Evolutionary conservation across 1,139 yeast genomes (phyloP), one percentile per base, ranked within the genome.

Genomic region (Magnusiomyces clavatus): DNA sequence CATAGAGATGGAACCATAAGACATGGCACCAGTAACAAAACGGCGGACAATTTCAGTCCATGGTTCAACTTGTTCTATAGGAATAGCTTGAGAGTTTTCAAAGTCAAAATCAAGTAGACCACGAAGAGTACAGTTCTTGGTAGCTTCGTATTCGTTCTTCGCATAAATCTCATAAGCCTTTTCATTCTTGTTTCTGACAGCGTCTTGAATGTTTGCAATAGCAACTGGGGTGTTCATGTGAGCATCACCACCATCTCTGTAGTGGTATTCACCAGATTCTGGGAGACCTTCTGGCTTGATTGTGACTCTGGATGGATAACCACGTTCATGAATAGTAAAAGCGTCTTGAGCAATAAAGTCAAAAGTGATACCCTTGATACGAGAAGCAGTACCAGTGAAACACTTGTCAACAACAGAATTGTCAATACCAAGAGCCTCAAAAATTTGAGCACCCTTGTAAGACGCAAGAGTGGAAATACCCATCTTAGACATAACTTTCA

Each of bases 21-120:
- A 89, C 98, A 92, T 92, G 55, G 98, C 98, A 74, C 98, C 98
- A 35, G 98, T 90, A 61, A 90, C 92, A 68, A 92, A 92, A 64
- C 98, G 82, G 65, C 97, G 84, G 41, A 90, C 98, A 69, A 92
- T 92, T 69, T 90, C 98, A 43, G 97, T 92, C 98, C 98, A 92
- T 48, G 98, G 98, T 74, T 92, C 98, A 60, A 92, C 98, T 73
- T 92, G 97, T 64, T 92, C 98, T 58, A 92, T 73, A 53, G 97
- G 97, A 54, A 92, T 94, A 6, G 92, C 77, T 4, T 75, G 77
- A 1, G 88, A 77, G 57, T 69, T 69, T 41, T 81, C 87, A 65
- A 72, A 86, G 69, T 92, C 96, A 65, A 92, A 85, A 70, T 92
- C 97, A 54, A 92, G 77, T 63, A 92, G 73, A 46, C 98, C 98